Percentiles rank a stretch among this genome's conserved stretches.
These are phyloP conservation scores for Friedmanniomyces simplex DNA, from an alignment of 495 filamentous ascomycete species.

Conservation along the genomic window DNA sequence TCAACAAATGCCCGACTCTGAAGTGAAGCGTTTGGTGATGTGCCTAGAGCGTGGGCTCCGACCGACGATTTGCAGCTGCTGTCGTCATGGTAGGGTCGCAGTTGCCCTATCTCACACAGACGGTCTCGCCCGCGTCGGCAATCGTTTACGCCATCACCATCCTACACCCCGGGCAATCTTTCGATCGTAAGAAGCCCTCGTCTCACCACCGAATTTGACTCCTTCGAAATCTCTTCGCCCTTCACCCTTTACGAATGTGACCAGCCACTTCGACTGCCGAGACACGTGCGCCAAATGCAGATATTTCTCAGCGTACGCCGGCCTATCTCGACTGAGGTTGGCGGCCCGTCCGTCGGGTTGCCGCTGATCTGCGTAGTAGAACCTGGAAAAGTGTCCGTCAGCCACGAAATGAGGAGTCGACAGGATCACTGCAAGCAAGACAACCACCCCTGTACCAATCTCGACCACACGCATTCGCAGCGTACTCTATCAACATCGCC, in stretches of 20 bases:
- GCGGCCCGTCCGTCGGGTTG: conserved; percentile 24
- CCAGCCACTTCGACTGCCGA: conserved; percentile 30
- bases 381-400: conserved; percentile 19
- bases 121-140: too few species aligned
- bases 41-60: too few species aligned
- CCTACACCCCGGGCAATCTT: background rate
- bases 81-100: too few species aligned
- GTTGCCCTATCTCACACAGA: too few species aligned
- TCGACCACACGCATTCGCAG: conserved; percentile 26
- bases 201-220: background rate
- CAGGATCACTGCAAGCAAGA: background rate
- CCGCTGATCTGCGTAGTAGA: conserved; percentile 38
- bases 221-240: conserved; percentile 14
- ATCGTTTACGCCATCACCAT: background rate
- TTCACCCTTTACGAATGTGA: conserved; percentile 36
- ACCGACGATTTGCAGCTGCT: too few species aligned
- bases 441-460: conserved; percentile 32
- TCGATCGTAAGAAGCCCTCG: background rate
- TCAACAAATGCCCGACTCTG: too few species aligned
- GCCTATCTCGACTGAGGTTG: conserved; percentile 22
- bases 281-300: conserved; percentile 27
- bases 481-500: conserved; percentile 30
- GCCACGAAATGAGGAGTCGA: background rate
- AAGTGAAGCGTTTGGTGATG: too few species aligned
- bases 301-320: conserved; percentile 35